Base-by-base conservation (phyloP, 2,329 filamentous ascomycete species). In the Botrytis deweyae region DNA sequence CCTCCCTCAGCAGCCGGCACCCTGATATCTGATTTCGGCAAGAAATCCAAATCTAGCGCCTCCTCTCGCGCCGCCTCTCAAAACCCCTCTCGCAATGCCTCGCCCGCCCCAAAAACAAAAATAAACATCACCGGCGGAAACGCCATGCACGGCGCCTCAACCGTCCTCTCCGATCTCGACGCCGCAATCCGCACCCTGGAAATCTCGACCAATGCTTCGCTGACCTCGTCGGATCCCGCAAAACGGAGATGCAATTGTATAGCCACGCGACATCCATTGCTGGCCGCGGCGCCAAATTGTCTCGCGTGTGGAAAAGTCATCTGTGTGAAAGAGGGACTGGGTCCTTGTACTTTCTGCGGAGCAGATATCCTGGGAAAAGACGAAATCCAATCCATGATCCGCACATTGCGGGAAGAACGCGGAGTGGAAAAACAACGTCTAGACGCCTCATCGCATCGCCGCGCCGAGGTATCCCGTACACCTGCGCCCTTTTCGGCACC, bases 251-350 rank as follows among this genome's bases (percentile, higher is more conserved):
- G 96, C 83, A 92, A 92, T 78, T 99, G 96, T 82, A 94, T 97
- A 80, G 96, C 93, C 0, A 90, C 92, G 0, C 89, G 93, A 2
- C 96, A 99, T 82, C 93, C 95, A 0, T 88, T 98, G 4, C 91
- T 98, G 63, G 89, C 89, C n/a, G 94, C 95, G 0, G 94, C 95
- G 0, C 96, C 96, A 0, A 99, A 98, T 81, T 99, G 96, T 81
- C 84, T 97, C 25, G 91, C 88, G 63, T 99, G 96, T 79, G 96
- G 96, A 74, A 98, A 98, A 82, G 94, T 99, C 20, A 91, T 98
- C 72, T 99, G 96, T 81, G 90, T 97, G 38, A 95, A 96, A 80
- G 95, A 99, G 83, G 96, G 96, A 0, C 86, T 98, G 0, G 95
- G 95, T 0, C 95, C 95, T 0, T 99, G 96, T 82, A 98, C 95